phyloP scores from a whole-genome alignment of 495 filamentous ascomycete genomes.

The Penicillium malachiteum region DNA sequence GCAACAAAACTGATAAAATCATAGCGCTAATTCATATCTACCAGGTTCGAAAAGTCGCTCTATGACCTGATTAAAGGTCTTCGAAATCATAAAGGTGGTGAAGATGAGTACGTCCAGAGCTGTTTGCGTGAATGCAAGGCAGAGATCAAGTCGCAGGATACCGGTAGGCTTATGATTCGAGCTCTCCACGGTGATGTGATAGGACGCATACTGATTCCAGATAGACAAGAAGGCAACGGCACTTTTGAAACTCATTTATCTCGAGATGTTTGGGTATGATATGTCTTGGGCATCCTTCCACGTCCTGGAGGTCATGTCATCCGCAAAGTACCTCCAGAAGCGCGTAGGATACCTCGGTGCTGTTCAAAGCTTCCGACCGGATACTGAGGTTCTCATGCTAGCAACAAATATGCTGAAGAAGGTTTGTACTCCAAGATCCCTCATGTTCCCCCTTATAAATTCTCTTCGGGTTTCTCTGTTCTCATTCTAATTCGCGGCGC shows the following conservation, averaged over 20 bases:
- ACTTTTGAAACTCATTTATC: constrained; percentile 88
- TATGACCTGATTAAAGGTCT: constrained; percentile 98
- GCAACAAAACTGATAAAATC: not conserved
- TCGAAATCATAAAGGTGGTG: constrained; percentile 87
- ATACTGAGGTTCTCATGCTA: constrained; percentile 97
- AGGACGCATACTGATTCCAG: constrained; percentile 22
- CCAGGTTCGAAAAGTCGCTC: constrained; percentile 96
- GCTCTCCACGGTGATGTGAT: not conserved
- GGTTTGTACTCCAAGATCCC: constrained; percentile 40
- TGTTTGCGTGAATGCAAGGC: constrained; percentile 90
- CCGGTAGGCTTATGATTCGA: constrained; percentile 56
- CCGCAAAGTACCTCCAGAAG: constrained; percentile 89
- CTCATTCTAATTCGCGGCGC: constrained; percentile 6
- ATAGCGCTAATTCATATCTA: constrained; percentile 4
- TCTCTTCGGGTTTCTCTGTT: not conserved
- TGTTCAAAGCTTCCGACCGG: constrained; percentile 90
- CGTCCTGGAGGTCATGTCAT: constrained; percentile 98
- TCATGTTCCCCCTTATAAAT: not conserved
- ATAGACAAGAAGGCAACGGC: constrained; percentile 94
- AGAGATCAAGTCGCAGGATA: constrained; percentile 86
- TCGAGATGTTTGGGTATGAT: constrained; percentile 98
- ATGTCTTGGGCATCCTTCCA: constrained; percentile 99
- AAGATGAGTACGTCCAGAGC: constrained; percentile 89
- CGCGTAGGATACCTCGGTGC: constrained; percentile 94
- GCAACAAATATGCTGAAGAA: constrained; percentile 97